Base-by-base conservation (phyloP, 441 rosid genomes). In the Syzygium malaccense region DNA sequence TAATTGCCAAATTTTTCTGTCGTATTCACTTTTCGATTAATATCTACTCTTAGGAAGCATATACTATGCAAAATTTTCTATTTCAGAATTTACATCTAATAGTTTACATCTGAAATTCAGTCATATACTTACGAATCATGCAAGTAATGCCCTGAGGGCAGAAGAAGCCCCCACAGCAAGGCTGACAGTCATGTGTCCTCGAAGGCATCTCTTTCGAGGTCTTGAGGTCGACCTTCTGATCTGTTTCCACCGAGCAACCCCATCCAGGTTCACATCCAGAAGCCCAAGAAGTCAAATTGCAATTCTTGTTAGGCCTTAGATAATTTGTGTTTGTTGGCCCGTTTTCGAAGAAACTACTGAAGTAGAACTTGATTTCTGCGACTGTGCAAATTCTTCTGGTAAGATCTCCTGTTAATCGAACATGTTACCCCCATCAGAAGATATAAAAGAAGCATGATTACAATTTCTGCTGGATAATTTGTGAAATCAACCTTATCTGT, bases 141-240 rank as follows among this genome's bases (percentile, higher is more conserved):
- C 97, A 95, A 89, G 96, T 93, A 28, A 95, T 93, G 85, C 96
- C 95, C 88, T 89, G 93, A 49, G 97, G 96, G 92, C 97, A 95
- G 91, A 95, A 95, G 93, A 95, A 95, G 28, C 97, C 97, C 87
- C 93, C 97, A 86, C 97, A 95, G 88, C 96, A 94, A 91, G 95
- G 95, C 91, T 92, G 92, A 89, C 97, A 95, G 85, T 91, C 89
- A 49, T 64, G 87, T 56, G 92, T 93, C 91, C 95, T 92, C 54
- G 90, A 88, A 83, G 96, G 95, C 88, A 95, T 90, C 85, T 85
- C 86, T 87, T 92, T 93, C 6, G 68, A 87, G 90, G 92, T 89
- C 86, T 89, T 92, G 8, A 95, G 90, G n/a, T 95, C 95, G 85
- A 91, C 87, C 1, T 55, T 86, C 87, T 92, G 84, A n/a, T 87